Conservation (phyloP, 164 flowering plant genomes). For the Hamamelis virginiana region DNA sequence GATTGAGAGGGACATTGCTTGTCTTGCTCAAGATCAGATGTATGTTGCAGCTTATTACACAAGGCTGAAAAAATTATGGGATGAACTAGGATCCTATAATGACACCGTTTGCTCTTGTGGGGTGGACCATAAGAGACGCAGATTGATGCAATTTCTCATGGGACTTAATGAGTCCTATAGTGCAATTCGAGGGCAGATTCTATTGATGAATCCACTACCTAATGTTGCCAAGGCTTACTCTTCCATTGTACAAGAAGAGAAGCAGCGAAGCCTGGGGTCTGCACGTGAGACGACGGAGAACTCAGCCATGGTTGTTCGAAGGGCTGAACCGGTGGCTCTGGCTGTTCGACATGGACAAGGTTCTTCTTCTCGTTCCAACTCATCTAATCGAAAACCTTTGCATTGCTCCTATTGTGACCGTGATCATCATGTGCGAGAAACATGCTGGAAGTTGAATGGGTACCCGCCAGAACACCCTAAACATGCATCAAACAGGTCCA, state of each 20-base stretch:
- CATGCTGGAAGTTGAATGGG: neutral
- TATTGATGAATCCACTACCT: slow-evolving; percentile 12
- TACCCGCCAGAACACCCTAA: slow-evolving; percentile 13
- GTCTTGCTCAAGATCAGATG: slow-evolving; percentile 10
- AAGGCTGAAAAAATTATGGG: slow-evolving; percentile 20
- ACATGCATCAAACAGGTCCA: slow-evolving; percentile 9
- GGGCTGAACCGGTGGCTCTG: slow-evolving; percentile 4
- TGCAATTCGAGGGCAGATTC: neutral
- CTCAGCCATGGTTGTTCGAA: too few relatives aligned
- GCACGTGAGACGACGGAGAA: slow-evolving; percentile 7
- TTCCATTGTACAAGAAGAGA: slow-evolving; percentile 19
- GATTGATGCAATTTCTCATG: too few relatives aligned
- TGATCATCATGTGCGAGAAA: too few relatives aligned
- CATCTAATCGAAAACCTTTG: too few relatives aligned
- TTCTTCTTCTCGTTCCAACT: slow-evolving; percentile 13
- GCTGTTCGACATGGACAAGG: slow-evolving; percentile 11
- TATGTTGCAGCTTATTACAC: too few relatives aligned
- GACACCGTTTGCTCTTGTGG: slow-evolving; percentile 18
- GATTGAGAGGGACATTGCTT: slow-evolving; percentile 6
- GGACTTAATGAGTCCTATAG: slow-evolving; percentile 7
- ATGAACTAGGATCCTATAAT: too few relatives aligned
- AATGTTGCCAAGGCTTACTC: slow-evolving; percentile 7
- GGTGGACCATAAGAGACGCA: slow-evolving; percentile 1
- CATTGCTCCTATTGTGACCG: slow-evolving; percentile 16
- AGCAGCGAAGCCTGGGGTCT: slow-evolving; percentile 11